Percentiles rank a stretch among this genome's conserved stretches.
These are phyloP conservation scores for Zygosaccharomyces kombuchaensis DNA, from an alignment of 805 yeast genomes.

Conservation along the genomic window DNA sequence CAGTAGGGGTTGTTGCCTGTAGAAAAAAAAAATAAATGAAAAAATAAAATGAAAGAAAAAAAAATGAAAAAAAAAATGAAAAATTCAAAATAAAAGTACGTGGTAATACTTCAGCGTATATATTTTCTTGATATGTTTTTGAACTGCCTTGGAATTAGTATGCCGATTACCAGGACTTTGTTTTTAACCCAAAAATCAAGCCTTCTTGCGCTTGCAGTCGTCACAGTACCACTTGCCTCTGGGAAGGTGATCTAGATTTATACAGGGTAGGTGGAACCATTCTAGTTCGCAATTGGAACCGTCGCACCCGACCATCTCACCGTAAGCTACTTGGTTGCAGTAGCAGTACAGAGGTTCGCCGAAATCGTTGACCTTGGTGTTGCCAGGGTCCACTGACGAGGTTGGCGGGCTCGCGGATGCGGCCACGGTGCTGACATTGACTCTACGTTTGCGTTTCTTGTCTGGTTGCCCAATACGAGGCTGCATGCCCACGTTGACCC, in stretches of 20 bases:
- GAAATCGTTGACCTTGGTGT: conserved; percentile 31
- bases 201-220: conserved; percentile 43
- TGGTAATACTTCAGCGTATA: background rate
- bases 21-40: background rate
- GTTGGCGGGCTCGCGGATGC: conserved; percentile 8
- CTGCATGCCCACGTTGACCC: conserved; percentile 10
- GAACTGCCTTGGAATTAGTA: background rate
- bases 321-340: conserved; percentile 94
- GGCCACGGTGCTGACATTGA: conserved; percentile 9
- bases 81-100: background rate
- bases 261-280: conserved; percentile 95
- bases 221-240: conserved; percentile 82
- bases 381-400: conserved; percentile 7
- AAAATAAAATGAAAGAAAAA: background rate
- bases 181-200: background rate
- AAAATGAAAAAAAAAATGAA: background rate
- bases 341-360: conserved; percentile 89
- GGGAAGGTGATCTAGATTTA: conserved; percentile 81
- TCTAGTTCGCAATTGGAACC: conserved; percentile 88
- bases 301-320: conserved; percentile 99
- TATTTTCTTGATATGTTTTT: background rate
- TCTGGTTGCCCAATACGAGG: conserved; percentile 22
- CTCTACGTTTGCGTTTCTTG: conserved; percentile 21
- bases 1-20: background rate
- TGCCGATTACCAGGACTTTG: background rate